Evolutionary conservation across 2,329 filamentous ascomycete genomes (phyloP).

Genomic region (Venturia pyrina): DNA sequence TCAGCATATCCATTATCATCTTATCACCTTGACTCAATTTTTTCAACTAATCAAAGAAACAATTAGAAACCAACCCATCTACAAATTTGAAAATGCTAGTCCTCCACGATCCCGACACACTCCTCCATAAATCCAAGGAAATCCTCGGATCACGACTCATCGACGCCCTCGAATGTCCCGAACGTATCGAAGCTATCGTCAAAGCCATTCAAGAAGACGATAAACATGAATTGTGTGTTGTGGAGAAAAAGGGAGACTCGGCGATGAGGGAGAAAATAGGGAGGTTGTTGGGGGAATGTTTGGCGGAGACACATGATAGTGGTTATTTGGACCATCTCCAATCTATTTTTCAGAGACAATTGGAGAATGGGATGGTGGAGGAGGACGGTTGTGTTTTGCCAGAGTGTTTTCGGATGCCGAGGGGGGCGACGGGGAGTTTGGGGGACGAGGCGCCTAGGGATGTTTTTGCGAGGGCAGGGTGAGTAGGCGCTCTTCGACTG

Average conservation of each 20-base stretch:
- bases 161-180: conserved; percentile 12
- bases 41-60: too few species aligned
- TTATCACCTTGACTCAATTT: too few species aligned
- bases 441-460: conserved; percentile 13
- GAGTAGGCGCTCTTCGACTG: too few species aligned
- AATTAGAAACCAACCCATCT: too few species aligned
- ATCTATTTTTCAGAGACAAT: background rate
- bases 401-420: conserved; percentile 17
- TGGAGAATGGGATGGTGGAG: conserved; percentile 14
- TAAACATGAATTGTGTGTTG: background rate
- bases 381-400: conserved; percentile 17
- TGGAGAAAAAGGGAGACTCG: background rate
- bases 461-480: conserved; percentile 17
- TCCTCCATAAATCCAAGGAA: conserved; percentile 9
- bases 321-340: conserved; percentile 8
- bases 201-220: background rate
- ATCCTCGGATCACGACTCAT: conserved; percentile 8
- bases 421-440: background rate
- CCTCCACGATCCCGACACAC: conserved; percentile 8
- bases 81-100: conserved; percentile 2
- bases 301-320: background rate
- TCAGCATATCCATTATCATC: too few species aligned
- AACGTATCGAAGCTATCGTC: conserved; percentile 11
- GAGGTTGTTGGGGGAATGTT: background rate
- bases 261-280: background rate